Percentiles rank a stretch among this genome's conserved stretches.
Evolutionary conservation across 1,284 basidiomycete genomes (phyloP).

Genomic region (Boletellus sp.): DNA sequence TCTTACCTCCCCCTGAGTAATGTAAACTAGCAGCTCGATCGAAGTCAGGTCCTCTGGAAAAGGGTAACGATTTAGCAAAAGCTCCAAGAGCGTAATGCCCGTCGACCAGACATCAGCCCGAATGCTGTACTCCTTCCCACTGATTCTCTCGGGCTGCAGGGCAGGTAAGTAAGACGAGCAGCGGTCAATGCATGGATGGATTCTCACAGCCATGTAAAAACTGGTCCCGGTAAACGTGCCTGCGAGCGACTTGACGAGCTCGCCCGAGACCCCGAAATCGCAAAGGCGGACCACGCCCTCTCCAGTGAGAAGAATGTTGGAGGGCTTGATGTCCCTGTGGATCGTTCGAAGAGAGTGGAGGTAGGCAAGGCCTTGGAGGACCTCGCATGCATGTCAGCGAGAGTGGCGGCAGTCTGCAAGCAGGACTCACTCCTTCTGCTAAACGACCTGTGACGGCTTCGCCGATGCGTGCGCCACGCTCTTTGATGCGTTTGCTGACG

Average conservation of each 20-base stretch:
- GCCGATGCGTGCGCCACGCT: slow-evolving; percentile 76
- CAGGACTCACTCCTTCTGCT: slow-evolving; percentile 74
- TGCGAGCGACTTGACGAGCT: slow-evolving; percentile 87
- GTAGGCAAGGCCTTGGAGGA: slow-evolving; percentile 89
- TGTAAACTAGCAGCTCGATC: slow-evolving; percentile 92
- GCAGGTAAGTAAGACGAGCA: slow-evolving; percentile 13
- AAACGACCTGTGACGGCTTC: slow-evolving; percentile 92
- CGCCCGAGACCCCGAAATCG: slow-evolving; percentile 97
- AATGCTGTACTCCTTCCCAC: slow-evolving; percentile 86
- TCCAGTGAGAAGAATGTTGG: slow-evolving; percentile 87
- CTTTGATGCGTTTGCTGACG: slow-evolving; percentile 82
- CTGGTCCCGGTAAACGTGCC: slow-evolving; percentile 96
- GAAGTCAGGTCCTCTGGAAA: slow-evolving; percentile 90
- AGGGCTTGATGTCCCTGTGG: slow-evolving; percentile 97
- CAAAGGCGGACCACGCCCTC: slow-evolving; percentile 88
- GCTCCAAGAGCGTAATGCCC: slow-evolving; percentile 89
- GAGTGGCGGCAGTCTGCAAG: slow-evolving; percentile 6
- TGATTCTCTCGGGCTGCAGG: slow-evolving; percentile 85
- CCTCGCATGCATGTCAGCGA: slow-evolving; percentile 40
- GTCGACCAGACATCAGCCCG: slow-evolving; percentile 98
- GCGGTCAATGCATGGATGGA: background rate
- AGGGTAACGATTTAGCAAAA: slow-evolving; percentile 93
- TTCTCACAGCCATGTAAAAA: slow-evolving; percentile 93
- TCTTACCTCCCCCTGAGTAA: slow-evolving; percentile 75
- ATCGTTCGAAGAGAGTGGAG: slow-evolving; percentile 90